Base-by-base conservation (phyloP, 1,284 basidiomycete genomes). In the Chondrostereum purpureum region DNA sequence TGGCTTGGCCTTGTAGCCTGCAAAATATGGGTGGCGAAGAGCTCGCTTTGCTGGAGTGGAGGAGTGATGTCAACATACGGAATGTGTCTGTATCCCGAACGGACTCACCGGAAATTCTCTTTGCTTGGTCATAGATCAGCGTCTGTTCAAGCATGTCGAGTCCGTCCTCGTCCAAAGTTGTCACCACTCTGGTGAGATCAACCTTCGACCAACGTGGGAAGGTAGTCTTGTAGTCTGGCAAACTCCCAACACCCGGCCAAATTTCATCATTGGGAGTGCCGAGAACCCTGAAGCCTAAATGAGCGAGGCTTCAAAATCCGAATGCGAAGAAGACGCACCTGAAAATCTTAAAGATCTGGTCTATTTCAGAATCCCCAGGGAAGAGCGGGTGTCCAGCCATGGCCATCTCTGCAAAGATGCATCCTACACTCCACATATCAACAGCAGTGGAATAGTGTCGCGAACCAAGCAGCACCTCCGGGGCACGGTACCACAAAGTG, bases 261-360 rank as follows among this genome's bases (percentile, higher is more conserved):
- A 69, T 71, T 24, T 90, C 81, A 58, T 98, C 94, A 56, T 81
- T 88, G 1, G 95, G 95, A n/a, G 96, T 99, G 16, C 95, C 95
- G 42, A 97, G 76, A 23, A 94, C 77, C 58, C 92, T 94, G 48
- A 12, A 23, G 2, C 12, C 12, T 10, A 19, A 21, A 5, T 39
- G 3, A 41, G 39, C 18, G 17, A n/a, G 11, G 11, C 39, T 14
- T 18, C 19, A 23, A 21, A 41, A 39, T 13, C 13, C 13, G 37
- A n/a, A 18, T 13, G 8, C 6, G 10, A 33, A 8, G 36, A 35
- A 34, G 20, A 58, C 75, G 46, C 50, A 90, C 91, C 89, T 81
- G 78, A 99, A 99, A 60, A 98, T 99, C 67, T 93, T 91, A 80
- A 98, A 99, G 56, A 99, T 99, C 70, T 99, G 94, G 69, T 99